Evolutionary conservation across 139 green algal species (phyloP), one percentile per base, ranked within the genome.

Genomic region (Coelastrella sp.): DNA sequence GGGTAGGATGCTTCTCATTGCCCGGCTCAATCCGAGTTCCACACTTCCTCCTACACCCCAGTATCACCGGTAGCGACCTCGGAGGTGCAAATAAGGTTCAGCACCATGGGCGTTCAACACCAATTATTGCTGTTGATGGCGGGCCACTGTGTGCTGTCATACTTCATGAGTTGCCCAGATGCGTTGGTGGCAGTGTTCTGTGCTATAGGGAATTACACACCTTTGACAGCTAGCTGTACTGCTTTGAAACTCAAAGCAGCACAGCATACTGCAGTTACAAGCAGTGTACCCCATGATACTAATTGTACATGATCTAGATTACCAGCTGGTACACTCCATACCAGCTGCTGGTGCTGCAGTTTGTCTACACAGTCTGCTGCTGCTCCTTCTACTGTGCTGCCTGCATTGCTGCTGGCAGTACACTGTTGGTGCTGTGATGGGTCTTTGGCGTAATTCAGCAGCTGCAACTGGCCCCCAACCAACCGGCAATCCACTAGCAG

Each of bases 221-320:
- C 63, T 70, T 22, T 17, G 63, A 70, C 63, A 24, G 68, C 19
- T 22, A 86, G 59, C 35, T 86, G 81, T 17, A 75, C 14, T 9
- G 82, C 82, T 35, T 19, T 76, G 14, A 63, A 57, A 35, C 82
- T 78, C 61, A 87, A 12, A 12, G n/a, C 49, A 60, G 24, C 61
- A 35, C 61, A 78, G 49, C 82, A 87, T 9, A 63, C 58, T 49
- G 63, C 82, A 78, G 82, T 74, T 19, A 81, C 24, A 25, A 84
- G 58, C 58, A 89, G 85, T 76, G 85, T 83, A 3, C 25, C 72
- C 85, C 85, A 89, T 9, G 72, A 82, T 76, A 74, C 72, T 6
- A 84, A 35, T 6, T 59, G 56, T n/a, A 17, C 0, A 14, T 89
- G 85, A 14, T 83, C 73, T 7, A 84, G 59, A 25, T 89, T 73